Evolutionary conservation across 202 grass and related monocot species (phyloP).

Genomic region (Setaria viridis): DNA sequence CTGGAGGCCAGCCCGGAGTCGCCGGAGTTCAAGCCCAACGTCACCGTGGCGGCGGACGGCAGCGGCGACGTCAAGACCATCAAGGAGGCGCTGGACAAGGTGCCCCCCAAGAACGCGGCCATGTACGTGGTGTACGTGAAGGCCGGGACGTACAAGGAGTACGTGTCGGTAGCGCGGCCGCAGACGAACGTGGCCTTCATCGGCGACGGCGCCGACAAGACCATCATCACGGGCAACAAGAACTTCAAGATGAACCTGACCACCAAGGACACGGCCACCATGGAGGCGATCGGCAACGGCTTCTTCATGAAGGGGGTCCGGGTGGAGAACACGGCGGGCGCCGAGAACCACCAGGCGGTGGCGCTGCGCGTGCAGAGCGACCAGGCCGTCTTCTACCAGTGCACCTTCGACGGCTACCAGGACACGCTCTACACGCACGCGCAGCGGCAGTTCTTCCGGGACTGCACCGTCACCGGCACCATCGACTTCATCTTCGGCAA

Average conservation of each 20-base stretch:
- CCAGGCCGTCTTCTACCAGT: constrained; percentile 79
- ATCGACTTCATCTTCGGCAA: constrained; percentile 98
- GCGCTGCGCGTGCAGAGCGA: constrained; percentile 84
- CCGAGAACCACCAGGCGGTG: constrained; percentile 84
- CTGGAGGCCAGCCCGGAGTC: not conserved
- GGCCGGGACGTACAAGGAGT: constrained; percentile 78
- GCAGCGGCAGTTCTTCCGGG: constrained; percentile 82
- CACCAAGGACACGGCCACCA: constrained; percentile 81
- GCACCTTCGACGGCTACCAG: constrained; percentile 80
- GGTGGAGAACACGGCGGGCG: constrained; percentile 82
- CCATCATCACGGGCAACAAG: constrained; percentile 73
- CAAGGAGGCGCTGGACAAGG: constrained; percentile 57
- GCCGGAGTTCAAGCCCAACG: constrained; percentile 51
- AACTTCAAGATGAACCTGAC: constrained; percentile 80
- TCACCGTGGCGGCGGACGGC: constrained; percentile 77
- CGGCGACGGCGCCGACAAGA: constrained; percentile 72
- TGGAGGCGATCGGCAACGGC: constrained; percentile 76
- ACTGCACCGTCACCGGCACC: constrained; percentile 74
- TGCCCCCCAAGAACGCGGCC: constrained; percentile 36
- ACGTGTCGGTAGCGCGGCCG: constrained; percentile 47
- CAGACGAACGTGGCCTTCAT: constrained; percentile 64
- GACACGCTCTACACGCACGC: constrained; percentile 94
- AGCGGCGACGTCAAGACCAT: constrained; percentile 88
- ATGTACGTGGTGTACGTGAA: constrained; percentile 76
- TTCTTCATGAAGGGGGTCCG: constrained; percentile 66